These are phyloP conservation scores for Fusarium annulatum DNA, from an alignment of 2,329 filamentous ascomycete genomes.

Conservation along the genomic window DNA sequence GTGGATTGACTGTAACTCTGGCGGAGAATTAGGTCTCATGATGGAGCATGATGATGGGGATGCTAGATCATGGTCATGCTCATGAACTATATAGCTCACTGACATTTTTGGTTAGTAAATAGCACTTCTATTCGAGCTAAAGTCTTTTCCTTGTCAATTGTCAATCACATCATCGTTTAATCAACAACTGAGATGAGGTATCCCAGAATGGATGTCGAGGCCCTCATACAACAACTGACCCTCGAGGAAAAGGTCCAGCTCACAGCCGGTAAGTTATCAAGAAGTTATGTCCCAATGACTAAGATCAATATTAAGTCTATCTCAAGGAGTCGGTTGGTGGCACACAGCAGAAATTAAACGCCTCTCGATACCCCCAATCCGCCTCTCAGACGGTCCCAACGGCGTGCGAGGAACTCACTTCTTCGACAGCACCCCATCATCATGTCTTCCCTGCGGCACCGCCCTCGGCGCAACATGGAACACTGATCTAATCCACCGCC, in stretches of 20 bases:
- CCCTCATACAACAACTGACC: constrained; percentile 1
- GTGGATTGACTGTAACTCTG: not conserved
- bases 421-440: constrained; percentile 40
- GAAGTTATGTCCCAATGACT: no score
- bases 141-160: not conserved
- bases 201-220: not conserved
- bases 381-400: constrained; percentile 34
- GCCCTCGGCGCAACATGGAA: constrained; percentile 4
- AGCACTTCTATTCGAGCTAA: accelerated
- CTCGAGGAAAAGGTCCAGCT: constrained; percentile 1
- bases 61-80: not conserved
- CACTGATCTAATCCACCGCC: not conserved
- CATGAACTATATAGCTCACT: not conserved
- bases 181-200: not conserved
- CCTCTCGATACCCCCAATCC: constrained; percentile 17
- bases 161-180: not conserved
- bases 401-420: constrained; percentile 37
- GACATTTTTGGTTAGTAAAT: not conserved
- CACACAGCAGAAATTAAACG: constrained; percentile 31
- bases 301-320: no score
- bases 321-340: not conserved
- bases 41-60: not conserved
- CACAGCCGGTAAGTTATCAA: not conserved
- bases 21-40: not conserved
- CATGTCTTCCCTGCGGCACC: constrained; percentile 37